These are phyloP conservation scores for Triticum urartu DNA, from an alignment of 176 grass and related monocot species.

Conservation along the genomic window DNA sequence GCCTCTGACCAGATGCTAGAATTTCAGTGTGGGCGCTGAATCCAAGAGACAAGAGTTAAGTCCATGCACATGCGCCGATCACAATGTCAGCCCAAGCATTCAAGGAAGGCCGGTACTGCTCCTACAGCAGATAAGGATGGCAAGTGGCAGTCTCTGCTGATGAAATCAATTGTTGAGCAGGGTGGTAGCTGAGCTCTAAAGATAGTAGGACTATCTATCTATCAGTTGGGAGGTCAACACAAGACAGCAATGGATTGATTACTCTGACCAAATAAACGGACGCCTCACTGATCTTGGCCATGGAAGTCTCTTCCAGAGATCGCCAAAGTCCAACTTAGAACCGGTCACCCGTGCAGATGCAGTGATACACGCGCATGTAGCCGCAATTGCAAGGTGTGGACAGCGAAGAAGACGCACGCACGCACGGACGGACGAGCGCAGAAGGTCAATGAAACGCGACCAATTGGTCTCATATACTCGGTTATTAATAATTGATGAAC, in stretches of 20 bases:
- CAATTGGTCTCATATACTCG: constrained; percentile 37
- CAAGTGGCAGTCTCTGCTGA: background rate
- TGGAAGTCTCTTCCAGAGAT: background rate
- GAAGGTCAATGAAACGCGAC: constrained; percentile 50
- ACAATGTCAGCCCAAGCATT: constrained; percentile 47
- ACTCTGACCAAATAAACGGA: constrained; percentile 29
- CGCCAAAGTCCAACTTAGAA: constrained; percentile 39
- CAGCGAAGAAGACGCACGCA: constrained; percentile 8
- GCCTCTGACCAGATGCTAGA: background rate
- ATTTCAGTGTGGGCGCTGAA: constrained; percentile 5
- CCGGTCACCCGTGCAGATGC: constrained; percentile 13
- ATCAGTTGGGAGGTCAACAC: constrained; percentile 33
- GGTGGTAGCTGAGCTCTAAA: background rate
- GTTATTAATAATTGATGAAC: constrained; percentile 52
- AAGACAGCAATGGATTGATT: constrained; percentile 33
- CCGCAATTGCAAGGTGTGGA: background rate
- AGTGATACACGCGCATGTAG: background rate
- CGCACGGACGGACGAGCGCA: too few relatives aligned
- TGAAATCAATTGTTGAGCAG: constrained; percentile 19
- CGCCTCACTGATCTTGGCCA: background rate
- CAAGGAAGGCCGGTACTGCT: background rate
- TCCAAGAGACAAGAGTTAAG: constrained; percentile 12
- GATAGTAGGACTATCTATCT: background rate
- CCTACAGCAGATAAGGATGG: constrained; percentile 8
- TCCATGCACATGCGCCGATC: constrained; percentile 6